Conservation (phyloP, 768 basidiomycete genomes). For the Stropharia rugosoannulata region DNA sequence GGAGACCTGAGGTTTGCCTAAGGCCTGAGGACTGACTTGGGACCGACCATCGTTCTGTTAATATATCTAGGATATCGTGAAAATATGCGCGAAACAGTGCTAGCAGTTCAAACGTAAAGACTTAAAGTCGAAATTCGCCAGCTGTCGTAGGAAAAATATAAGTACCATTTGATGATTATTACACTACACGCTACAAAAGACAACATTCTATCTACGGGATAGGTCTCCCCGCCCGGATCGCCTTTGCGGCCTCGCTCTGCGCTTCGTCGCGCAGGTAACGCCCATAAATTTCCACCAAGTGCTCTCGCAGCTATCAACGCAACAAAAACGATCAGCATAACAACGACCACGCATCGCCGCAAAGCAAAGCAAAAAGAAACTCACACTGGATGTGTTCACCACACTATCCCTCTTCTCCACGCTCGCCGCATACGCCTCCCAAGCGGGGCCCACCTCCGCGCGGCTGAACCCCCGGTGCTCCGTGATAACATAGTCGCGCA, state of each 20-base stretch:
- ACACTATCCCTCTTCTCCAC: conserved; percentile 47
- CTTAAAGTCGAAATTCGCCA: no score
- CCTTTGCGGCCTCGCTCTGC: conserved; percentile 52
- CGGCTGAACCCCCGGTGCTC: conserved; percentile 49
- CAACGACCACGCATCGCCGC: neutral
- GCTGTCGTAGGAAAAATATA: no score
- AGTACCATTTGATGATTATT: no score
- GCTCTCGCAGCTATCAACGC: conserved; percentile 23
- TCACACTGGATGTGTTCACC: conserved; percentile 41
- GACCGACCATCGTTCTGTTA: no score
- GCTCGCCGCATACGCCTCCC: conserved; percentile 42
- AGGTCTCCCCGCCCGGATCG: conserved; percentile 40
- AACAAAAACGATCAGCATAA: neutral
- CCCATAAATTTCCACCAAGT: conserved; percentile 48
- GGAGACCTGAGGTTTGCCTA: no score
- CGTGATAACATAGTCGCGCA: conserved; percentile 43
- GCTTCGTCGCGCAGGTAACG: conserved; percentile 59
- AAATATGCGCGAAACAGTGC: no score
- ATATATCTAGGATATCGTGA: no score
- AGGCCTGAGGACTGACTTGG: no score
- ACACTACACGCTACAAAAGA: neutral
- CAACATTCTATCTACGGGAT: conserved; percentile 31
- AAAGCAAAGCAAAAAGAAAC: conserved; percentile 1
- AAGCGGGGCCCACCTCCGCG: conserved; percentile 39
- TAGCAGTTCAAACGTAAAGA: no score